A percentile compares a stretch with the other conserved stretches of the same genome.
phyloP scores from a whole-genome alignment of 2,329 filamentous ascomycete species.

The Pseudogymnoascus destructans region DNA sequence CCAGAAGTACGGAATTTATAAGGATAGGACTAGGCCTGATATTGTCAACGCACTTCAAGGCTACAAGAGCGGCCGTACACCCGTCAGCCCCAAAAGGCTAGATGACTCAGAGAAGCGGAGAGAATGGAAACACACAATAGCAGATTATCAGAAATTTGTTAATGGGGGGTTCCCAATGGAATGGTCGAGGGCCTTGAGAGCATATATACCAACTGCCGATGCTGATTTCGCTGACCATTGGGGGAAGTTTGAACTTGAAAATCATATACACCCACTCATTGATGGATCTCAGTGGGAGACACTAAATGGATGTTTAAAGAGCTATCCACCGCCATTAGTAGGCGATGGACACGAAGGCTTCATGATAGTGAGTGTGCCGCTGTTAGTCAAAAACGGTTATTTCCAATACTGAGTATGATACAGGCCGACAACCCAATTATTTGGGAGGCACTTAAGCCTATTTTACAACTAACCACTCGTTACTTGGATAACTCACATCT shows the following conservation, averaged over 20 bases:
- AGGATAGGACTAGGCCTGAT: background rate
- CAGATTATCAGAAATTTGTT: too few relatives aligned
- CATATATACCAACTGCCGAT: background rate
- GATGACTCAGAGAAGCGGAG: background rate
- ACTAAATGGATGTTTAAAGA: background rate
- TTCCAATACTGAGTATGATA: background rate
- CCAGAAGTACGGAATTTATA: background rate
- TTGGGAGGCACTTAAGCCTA: background rate
- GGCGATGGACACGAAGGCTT: background rate
- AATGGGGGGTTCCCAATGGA: background rate
- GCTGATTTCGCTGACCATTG: background rate
- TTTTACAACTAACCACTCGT: background rate
- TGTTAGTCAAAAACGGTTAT: background rate
- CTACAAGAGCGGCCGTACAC: background rate
- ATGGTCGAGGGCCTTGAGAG: background rate
- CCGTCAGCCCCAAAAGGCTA: background rate
- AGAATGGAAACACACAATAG: background rate
- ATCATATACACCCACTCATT: background rate
- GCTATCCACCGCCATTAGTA: background rate
- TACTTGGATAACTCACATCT: constrained; percentile 1
- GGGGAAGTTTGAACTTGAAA: background rate
- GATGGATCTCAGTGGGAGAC: background rate
- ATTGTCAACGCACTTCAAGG: background rate
- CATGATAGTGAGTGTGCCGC: background rate
- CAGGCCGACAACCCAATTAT: background rate